A percentile compares a stretch with the other conserved stretches of the same genome.
phyloP scores from a whole-genome alignment of 2,329 filamentous ascomycete genomes.

The Apiospora koreana region DNA sequence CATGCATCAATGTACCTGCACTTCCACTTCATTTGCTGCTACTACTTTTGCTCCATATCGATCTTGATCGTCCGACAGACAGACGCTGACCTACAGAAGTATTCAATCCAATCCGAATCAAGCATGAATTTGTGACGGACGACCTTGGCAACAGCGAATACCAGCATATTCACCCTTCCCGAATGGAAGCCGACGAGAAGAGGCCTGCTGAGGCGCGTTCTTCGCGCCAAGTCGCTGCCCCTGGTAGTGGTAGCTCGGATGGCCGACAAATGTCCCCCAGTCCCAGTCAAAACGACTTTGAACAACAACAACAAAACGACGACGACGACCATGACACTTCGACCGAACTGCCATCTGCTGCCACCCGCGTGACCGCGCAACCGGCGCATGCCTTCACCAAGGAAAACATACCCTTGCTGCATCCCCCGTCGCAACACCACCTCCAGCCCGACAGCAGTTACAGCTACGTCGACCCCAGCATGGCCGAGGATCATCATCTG shows the following conservation, averaged over 20 bases:
- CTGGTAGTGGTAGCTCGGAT: conserved; percentile 5
- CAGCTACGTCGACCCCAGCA: conserved; percentile 29
- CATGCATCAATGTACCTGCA: neutral
- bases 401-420: neutral
- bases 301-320: neutral
- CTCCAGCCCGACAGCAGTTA: conserved; percentile 25
- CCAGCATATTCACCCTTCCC: neutral
- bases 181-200: conserved; percentile 1
- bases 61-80: neutral
- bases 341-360: neutral
- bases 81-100: neutral
- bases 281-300: neutral
- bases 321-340: neutral
- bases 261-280: neutral
- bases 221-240: neutral
- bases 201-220: neutral
- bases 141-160: conserved; percentile 3
- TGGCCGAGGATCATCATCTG: conserved; percentile 38
- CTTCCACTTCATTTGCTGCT: neutral
- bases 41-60: neutral
- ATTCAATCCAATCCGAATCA: neutral
- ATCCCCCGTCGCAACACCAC: neutral
- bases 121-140: conserved; percentile 6
- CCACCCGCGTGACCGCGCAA: neutral
- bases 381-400: neutral